Evolutionary conservation across 2,329 filamentous ascomycete species (phyloP).

Genomic region (Pseudogymnoascus sp.): DNA sequence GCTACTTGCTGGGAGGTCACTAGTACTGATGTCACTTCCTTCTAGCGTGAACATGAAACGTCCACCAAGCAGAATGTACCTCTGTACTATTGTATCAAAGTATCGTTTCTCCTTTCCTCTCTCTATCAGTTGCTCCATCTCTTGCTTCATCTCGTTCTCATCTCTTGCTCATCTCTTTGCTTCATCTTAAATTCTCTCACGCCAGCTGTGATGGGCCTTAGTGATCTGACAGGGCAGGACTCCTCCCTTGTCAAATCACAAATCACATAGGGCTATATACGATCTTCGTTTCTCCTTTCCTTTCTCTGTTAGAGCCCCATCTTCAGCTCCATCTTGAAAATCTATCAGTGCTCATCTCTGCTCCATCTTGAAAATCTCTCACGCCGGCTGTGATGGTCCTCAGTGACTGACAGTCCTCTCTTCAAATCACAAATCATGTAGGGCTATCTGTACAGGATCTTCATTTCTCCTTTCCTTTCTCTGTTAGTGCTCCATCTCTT

Average conservation of each 20-base stretch:
- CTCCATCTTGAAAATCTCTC: too few relatives aligned
- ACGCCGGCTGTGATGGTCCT: too few relatives aligned
- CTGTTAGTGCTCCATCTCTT: neutral
- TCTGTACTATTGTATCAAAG: neutral
- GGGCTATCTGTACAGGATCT: too few relatives aligned
- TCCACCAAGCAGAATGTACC: neutral
- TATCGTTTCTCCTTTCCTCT: neutral
- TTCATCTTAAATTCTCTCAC: neutral
- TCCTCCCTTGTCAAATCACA: neutral
- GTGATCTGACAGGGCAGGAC: neutral
- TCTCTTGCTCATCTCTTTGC: neutral
- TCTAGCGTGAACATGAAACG: conserved; percentile 1
- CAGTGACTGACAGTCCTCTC: too few relatives aligned
- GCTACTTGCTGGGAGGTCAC: neutral
- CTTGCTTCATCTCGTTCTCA: neutral
- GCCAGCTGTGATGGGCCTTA: neutral
- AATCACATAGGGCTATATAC: neutral
- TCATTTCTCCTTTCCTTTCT: too few relatives aligned
- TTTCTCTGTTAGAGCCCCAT: too few relatives aligned
- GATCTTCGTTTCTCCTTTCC: neutral
- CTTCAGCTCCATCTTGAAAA: too few relatives aligned
- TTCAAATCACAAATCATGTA: too few relatives aligned
- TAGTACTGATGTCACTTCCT: neutral
- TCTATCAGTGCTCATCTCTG: too few relatives aligned
- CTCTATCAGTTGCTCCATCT: neutral